Base-by-base conservation (phyloP, 768 basidiomycete species). In the Rhizopogon vesiculosus region DNA sequence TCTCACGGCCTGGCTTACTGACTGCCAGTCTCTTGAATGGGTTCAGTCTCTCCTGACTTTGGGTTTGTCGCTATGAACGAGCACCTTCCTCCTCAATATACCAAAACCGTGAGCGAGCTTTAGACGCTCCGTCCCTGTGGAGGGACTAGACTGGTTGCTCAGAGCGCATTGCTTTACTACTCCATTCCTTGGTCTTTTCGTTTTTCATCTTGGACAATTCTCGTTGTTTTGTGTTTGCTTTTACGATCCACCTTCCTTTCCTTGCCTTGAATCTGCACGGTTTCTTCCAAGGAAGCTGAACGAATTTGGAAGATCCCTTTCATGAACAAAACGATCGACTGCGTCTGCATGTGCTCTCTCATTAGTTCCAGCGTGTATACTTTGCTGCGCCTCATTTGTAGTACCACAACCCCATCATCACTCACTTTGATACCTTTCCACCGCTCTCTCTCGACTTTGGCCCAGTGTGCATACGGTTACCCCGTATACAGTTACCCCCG, bases 61-160 rank as follows among this genome's bases (percentile, higher is more conserved):
- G 89, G 86, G 58, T 91, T 83, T 74, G 87, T 90, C 66, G 78
- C 80, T 64, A 86, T 90, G 86, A 88, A 84, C 71, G 88, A 89
- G 68, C 86, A 89, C 65, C 71, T 89, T 55, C 79, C 83, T 52
- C 76, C 78, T 62, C 78, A 82, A 62, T 86, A 85, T 76, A 78
- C 73, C 73, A 86, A 86, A 64, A 69, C 77, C 57, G 64, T 77
- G 43, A 77, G 77, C 60, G 83, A 80, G 63, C 77, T 79, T 64
- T 84, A 72, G 67, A 66, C 55, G 62, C 56, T 41, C 61, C 55
- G 51, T 51, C 45, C 45, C 46, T 55, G 61, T 63, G 60, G 63
- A 59, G 68, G 58, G 65, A 46, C 52, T 69, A 69, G 70, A 71
- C 4, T 39, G 59, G 67, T 60, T 66, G 58, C 62, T 59, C 56